These are phyloP conservation scores for Backusella morwellensis DNA, from an alignment of 192 early-diverging fungal genomes.

Conservation along the genomic window DNA sequence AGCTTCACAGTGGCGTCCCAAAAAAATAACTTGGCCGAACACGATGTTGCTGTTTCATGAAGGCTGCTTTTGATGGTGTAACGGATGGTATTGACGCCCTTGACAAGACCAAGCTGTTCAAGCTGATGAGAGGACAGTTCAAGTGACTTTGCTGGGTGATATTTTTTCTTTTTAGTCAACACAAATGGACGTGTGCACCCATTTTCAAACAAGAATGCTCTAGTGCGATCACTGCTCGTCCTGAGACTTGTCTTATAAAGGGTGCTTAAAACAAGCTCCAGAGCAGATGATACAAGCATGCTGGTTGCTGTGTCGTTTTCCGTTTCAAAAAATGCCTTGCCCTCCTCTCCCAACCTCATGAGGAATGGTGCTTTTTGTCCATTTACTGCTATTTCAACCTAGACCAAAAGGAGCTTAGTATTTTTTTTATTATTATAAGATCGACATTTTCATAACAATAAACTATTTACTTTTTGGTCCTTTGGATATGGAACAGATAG, in stretches of 20 bases:
- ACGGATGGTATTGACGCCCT: constrained; percentile 88
- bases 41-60: constrained; percentile 72
- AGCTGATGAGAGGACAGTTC: constrained; percentile 90
- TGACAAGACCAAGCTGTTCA: constrained; percentile 71
- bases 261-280: constrained; percentile 6
- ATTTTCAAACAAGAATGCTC: neutral
- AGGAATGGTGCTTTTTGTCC: neutral
- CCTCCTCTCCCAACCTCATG: neutral
- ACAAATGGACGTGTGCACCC: neutral
- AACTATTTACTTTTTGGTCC: constrained; percentile 76
- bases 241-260: constrained; percentile 14
- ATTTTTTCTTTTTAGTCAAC: neutral
- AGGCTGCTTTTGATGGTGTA: constrained; percentile 74
- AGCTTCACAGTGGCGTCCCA: constrained; percentile 82
- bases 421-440: neutral
- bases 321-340: neutral
- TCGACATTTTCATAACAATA: neutral
- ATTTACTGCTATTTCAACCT: neutral
- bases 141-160: constrained; percentile 82
- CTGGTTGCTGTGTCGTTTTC: neutral
- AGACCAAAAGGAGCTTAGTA: neutral
- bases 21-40: constrained; percentile 85
- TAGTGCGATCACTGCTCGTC: neutral
- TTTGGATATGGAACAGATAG: constrained; percentile 87
- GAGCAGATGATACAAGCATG: neutral